phyloP scores from a whole-genome alignment of 78 protist species.

The Trichosphaerium sp. region DNA sequence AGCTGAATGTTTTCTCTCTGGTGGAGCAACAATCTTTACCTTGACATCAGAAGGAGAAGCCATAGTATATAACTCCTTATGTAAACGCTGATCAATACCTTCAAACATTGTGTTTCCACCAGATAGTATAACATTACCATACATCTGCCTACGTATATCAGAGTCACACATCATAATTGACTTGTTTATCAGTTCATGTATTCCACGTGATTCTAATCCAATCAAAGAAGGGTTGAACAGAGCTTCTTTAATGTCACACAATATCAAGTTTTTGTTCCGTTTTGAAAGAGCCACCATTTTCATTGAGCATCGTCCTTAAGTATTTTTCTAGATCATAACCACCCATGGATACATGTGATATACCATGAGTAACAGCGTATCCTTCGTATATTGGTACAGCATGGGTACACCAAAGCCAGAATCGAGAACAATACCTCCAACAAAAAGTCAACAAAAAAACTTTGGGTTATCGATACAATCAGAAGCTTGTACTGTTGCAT shows the following conservation, averaged over 20 bases:
- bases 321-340: conserved; percentile 64
- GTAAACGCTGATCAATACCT: too few relatives aligned
- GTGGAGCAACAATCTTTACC: too few relatives aligned
- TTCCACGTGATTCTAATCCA: conserved; percentile 42
- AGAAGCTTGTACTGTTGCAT: too few relatives aligned
- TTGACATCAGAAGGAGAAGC: too few relatives aligned
- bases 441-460: too few relatives aligned
- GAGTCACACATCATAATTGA: conserved; percentile 61
- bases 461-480: too few relatives aligned
- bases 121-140: conserved; percentile 38
- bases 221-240: conserved; percentile 50
- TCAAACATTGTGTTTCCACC: conserved; percentile 65
- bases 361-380: conserved; percentile 55
- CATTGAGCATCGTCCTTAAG: conserved; percentile 55
- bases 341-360: conserved; percentile 5
- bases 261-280: conserved; percentile 7
- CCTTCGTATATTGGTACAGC: conserved; percentile 78
- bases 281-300: conserved; percentile 37
- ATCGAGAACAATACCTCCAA: too few relatives aligned
- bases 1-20: too few relatives aligned
- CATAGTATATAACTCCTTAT: too few relatives aligned
- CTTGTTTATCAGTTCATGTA: conserved; percentile 28
- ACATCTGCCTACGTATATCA: conserved; percentile 48
- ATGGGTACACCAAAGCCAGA: conserved; percentile 64
- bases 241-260: conserved; percentile 10